Evolutionary conservation across 2,329 filamentous ascomycete species (phyloP), one percentile per base, ranked within the genome.

Genomic region (Annulohypoxylon truncatum): DNA sequence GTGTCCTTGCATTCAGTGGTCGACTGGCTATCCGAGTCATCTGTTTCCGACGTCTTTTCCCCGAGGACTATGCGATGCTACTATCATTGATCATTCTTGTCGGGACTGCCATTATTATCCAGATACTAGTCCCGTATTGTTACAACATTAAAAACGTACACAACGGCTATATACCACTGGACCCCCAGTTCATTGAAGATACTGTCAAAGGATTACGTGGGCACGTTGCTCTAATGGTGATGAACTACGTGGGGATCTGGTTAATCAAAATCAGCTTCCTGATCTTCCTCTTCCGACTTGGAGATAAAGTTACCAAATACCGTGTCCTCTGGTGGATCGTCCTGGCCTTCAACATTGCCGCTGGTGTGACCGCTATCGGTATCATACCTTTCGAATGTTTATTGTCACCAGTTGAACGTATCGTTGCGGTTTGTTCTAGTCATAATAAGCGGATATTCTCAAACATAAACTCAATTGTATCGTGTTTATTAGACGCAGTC

Each of bases 191-290:
- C n/a, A 20, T 46, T 4, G 22, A 46, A 26, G 35, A 38, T 1
- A 26, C 28, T 2, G 33, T 3, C 3, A 35, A 18, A n/a, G 47
- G 20, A 4, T 9, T 60, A 10, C 35, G 12, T 18, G 48, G 35
- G 13, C 33, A 46, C 15, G 26, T 18, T 1, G 35, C 15, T 6
- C 18, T 24, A 6, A 22, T 26, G n/a, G 9, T 58, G 24, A 48
- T 64, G 26, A 24, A 5, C 29, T 38, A 40, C 26, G 28, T 51
- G 20, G 68, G 20, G 66, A 77, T 58, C 69, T 77, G 22, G 79
- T 76, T 56, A 1, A 53, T 71, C 57, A 71, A 71, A 20, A 20
- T 69, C 18, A 71, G 46, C 33, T 71, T 69, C 35, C 20, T 71
- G 12, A 3, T 66, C 8, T 71, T 71, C 35, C 69, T 69, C 29